Base-by-base conservation (phyloP, 2,329 filamentous ascomycete species). In the Coleophoma eucalyptorum region DNA sequence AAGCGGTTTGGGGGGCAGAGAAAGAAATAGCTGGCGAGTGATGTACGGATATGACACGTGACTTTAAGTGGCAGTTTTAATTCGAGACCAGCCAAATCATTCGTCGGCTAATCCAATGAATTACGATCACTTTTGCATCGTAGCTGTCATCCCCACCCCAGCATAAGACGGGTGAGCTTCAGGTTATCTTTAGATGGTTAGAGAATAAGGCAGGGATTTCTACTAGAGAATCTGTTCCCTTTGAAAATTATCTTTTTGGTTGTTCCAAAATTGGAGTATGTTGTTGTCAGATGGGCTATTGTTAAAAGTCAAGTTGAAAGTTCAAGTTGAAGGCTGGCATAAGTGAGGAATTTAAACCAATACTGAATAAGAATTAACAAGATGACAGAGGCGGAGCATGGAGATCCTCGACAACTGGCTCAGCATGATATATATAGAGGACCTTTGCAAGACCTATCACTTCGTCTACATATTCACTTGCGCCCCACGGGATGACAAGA, bases 61-160 rank as follows among this genome's bases (percentile, higher is more conserved):
- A 35, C 15, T 35, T 5, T 26, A 26, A 26, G 26, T 26, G 10
- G 26, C 6, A 26, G 26, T 26, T 7, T 26, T 26, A 7, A 8
- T 26, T 26, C 26, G 26, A 26, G 6, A 26, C 26, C 26, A 26
- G 26, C 26, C 3, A 26, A 26, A 26, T 26, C 26, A 26, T 26
- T 26, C 26, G 26, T 26, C 26, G 26, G 21, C 5, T 26, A 26
- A 26, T 3, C 10, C 26, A 5, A 19, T 18, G 3, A 4, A 21
- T 6, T 8, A 21, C 19, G 15, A 13, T 31, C 46, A 61, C 60
- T 53, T 86, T 86, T 65, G 75, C 76, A 66, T 85, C 81, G 67
- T 85, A 84, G 71, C 77, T 81, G 65, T 84, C 81, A 50, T n/a
- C 79, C 81, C 82, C 82, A 86, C 62, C 84, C 78, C 66, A 79